A percentile compares a stretch with the other conserved stretches of the same genome.
phyloP scores from a whole-genome alignment of 768 basidiomycete species.

The Pleurotus tuoliensis region DNA sequence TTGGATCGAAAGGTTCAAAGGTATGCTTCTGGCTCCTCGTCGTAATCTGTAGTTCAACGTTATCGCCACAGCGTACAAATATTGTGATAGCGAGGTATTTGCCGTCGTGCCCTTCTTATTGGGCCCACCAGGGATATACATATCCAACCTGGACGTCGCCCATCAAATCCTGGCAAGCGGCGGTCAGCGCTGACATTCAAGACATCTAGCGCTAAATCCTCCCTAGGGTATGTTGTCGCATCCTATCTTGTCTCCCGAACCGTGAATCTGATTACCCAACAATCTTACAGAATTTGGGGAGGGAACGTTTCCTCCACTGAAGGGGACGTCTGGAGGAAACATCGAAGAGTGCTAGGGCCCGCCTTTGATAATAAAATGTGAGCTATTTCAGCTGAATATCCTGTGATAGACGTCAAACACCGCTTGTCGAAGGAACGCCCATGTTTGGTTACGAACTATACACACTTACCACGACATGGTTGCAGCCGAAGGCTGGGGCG shows the following conservation, averaged over 20 bases:
- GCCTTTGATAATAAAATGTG: constrained; percentile 26
- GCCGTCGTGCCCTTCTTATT: constrained; percentile 35
- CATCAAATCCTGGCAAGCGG: constrained; percentile 39
- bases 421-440: constrained; percentile 26
- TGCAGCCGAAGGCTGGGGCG: constrained; percentile 29
- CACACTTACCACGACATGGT: constrained; percentile 37
- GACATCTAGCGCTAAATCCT: constrained; percentile 25
- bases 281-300: constrained; percentile 21
- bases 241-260: no score
- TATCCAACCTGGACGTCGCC: constrained; percentile 42
- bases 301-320: constrained; percentile 26
- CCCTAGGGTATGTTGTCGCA: constrained; percentile 25
- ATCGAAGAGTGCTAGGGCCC: constrained; percentile 28
- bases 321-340: constrained; percentile 28
- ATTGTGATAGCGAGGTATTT: constrained; percentile 32
- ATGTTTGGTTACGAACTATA: constrained; percentile 37
- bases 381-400: background rate
- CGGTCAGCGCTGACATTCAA: constrained; percentile 31
- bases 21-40: constrained; percentile 19
- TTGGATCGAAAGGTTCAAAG: constrained; percentile 31
- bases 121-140: constrained; percentile 34
- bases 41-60: background rate
- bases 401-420: no score
- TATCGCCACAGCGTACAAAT: constrained; percentile 27
- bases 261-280: no score